These are phyloP conservation scores for Pinus tabuliformis DNA, from an alignment of 75 land plant genomes.

Conservation along the genomic window DNA sequence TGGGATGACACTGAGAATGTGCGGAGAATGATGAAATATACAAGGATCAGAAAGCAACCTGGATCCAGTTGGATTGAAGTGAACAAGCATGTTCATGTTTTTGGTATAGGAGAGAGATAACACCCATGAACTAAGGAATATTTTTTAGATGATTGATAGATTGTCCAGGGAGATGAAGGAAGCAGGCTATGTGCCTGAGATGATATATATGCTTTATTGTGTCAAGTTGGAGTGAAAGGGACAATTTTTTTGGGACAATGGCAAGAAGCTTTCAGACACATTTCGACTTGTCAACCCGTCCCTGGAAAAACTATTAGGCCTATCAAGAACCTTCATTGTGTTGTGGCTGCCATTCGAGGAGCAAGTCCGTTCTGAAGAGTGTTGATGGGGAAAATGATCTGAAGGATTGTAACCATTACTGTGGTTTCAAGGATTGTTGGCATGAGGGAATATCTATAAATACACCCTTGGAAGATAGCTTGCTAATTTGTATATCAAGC, in stretches of 20 bases:
- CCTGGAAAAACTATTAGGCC: constrained; percentile 36
- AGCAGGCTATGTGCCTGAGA: constrained; percentile 20
- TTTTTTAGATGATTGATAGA: constrained; percentile 13
- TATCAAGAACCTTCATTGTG: constrained; percentile 44
- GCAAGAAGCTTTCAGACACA: constrained; percentile 55
- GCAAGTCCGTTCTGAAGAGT: constrained; percentile 27
- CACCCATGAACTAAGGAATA: constrained; percentile 30
- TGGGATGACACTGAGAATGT: constrained; percentile 30
- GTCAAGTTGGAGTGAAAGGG: constrained; percentile 44
- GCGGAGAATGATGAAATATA: constrained; percentile 28
- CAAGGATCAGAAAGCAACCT: constrained; percentile 20
- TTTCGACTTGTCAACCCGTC: constrained; percentile 37
- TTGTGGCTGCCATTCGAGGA: constrained; percentile 38
- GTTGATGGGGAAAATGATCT: constrained; percentile 28
- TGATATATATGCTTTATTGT: constrained; percentile 31
- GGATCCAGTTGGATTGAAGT: constrained; percentile 64
- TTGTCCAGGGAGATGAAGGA: constrained; percentile 22
- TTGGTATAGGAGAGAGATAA: constrained; percentile 42
- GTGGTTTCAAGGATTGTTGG: constrained; percentile 27
- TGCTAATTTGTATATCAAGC: too few relatives aligned
- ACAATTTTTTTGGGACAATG: constrained; percentile 26
- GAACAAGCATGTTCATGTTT: constrained; percentile 28
- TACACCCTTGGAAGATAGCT: too few relatives aligned
- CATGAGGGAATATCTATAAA: constrained; percentile 21
- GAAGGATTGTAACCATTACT: constrained; percentile 44